Base-by-base conservation (phyloP, 371 early-diverging fungal species). In the Entomophthora muscae region DNA sequence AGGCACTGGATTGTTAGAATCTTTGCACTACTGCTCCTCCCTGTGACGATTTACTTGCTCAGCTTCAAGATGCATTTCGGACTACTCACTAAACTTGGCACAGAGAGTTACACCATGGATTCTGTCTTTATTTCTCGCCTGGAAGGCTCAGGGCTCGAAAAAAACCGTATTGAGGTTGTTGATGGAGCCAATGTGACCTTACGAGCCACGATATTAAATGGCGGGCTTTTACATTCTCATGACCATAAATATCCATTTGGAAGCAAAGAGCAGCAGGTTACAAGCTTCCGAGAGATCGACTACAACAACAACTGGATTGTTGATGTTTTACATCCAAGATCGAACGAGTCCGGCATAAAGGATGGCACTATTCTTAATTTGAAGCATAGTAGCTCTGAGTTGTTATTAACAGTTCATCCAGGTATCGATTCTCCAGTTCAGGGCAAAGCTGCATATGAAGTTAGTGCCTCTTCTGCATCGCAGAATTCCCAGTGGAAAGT, bases 101-200 rank as follows among this genome's bases (percentile, higher is more conserved):
- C 88, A 7, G 99, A 98, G 22, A 98, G 98, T 75, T 93, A 92
- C 12, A 90, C 90, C 63, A 98, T 99, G 98, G 91, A 92, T 70
- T 93, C 95, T 5, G 73, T 95, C 22, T 99, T 99, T 75, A 98
- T 99, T 71, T 90, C 95, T 1, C 78, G 82, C 1, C 76, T 99
- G n/a, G 66, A 76, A 30, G 95, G 95, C 17, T 95, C 81, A 72
- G 76, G 79, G 31, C 83, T 97, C 59, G 67, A 73, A 28, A 68
- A 79, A 52, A 91, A 90, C 69, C 95, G 42, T 17, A 42, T 42
- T 42, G 93, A 96, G 71, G 69, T 98, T 22, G 89, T 85, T 0
- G 98, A 83, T 74, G 98, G 97, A 0, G 93, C 93, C n/a, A 79
- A 72, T 65, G 78, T 99, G n/a, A 86, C 96, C 0, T 56, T 99